phyloP scores from a whole-genome alignment of 768 basidiomycete genomes.

The Leucosporidium yakuticum region DNA sequence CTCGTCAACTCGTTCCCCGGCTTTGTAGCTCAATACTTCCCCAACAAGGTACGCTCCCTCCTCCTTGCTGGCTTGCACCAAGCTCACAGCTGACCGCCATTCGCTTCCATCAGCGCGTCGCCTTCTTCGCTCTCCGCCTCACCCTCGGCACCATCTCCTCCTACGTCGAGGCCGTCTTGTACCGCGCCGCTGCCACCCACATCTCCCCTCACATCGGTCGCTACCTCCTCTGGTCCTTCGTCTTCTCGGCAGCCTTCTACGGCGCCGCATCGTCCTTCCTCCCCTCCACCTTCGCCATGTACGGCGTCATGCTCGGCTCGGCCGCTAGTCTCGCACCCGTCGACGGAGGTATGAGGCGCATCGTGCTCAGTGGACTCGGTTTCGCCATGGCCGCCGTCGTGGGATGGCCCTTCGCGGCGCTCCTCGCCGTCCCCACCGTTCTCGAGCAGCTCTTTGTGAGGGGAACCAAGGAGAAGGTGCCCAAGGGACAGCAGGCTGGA shows the following conservation, averaged over 20 bases:
- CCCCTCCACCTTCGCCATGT: constrained; percentile 94
- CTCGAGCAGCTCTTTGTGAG: constrained; percentile 63
- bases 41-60: constrained; percentile 61
- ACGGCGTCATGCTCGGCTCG: constrained; percentile 70
- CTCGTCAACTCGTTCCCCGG: constrained; percentile 68
- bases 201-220: constrained; percentile 85
- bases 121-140: constrained; percentile 84
- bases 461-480: constrained; percentile 17
- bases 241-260: constrained; percentile 92
- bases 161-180: constrained; percentile 73
- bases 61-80: constrained; percentile 8
- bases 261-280: constrained; percentile 83
- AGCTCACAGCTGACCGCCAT: neutral
- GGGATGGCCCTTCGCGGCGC: constrained; percentile 94
- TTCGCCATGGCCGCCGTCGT: constrained; percentile 76
- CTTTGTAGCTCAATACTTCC: constrained; percentile 50
- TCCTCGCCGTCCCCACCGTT: constrained; percentile 79
- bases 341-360: constrained; percentile 42
- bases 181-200: constrained; percentile 68
- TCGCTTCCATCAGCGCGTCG: constrained; percentile 57
- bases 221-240: constrained; percentile 81
- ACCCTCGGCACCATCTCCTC: constrained; percentile 66
- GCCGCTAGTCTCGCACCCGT: constrained; percentile 52
- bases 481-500: constrained; percentile 47
- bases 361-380: constrained; percentile 61